phyloP scores from a whole-genome alignment of 805 yeast species.

The Sugiyamaella floridensis region DNA sequence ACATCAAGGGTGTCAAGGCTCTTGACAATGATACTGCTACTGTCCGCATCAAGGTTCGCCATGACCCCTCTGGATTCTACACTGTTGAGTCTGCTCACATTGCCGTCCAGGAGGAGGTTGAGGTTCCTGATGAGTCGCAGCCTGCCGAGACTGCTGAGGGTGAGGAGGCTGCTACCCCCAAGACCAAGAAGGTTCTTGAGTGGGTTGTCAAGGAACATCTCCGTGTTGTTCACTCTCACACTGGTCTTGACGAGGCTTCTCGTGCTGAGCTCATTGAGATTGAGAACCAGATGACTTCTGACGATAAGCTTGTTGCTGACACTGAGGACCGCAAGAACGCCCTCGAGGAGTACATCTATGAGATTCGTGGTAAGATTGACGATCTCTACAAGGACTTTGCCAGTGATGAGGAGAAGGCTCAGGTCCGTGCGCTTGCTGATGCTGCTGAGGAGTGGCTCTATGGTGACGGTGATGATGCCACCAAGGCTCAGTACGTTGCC shows the following conservation, averaged over 20 bases:
- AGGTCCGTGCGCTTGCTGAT: slow-evolving; percentile 61
- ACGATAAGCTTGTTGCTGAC: slow-evolving; percentile 95
- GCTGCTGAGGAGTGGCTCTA: slow-evolving; percentile 98
- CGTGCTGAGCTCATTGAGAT: slow-evolving; percentile 65
- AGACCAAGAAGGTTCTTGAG: slow-evolving; percentile 85
- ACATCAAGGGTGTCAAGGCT: slow-evolving; percentile 71
- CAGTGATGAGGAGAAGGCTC: slow-evolving; percentile 80
- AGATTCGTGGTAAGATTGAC: slow-evolving; percentile 92
- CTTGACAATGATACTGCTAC: slow-evolving; percentile 70
- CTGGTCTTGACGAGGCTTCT: slow-evolving; percentile 50
- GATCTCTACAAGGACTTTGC: slow-evolving; percentile 87
- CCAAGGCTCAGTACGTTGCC: slow-evolving; percentile 95
- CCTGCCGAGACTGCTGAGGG: slow-evolving; percentile 35
- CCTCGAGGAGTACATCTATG: slow-evolving; percentile 96
- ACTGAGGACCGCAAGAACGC: slow-evolving; percentile 99
- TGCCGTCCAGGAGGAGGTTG: slow-evolving; percentile 80
- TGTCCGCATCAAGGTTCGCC: slow-evolving; percentile 89
- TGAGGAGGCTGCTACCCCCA: slow-evolving; percentile 57
- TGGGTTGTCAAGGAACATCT: slow-evolving; percentile 85
- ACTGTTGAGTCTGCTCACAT: slow-evolving; percentile 91
- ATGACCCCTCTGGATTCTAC: slow-evolving; percentile 94
- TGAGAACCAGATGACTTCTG: slow-evolving; percentile 78
- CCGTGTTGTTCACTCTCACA: slow-evolving; percentile 48
- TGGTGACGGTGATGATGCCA: slow-evolving; percentile 93
- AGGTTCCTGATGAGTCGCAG: slow-evolving; percentile 68